Evolutionary conservation across 2,329 filamentous ascomycete genomes (phyloP).

Genomic region (Claviceps sp.): DNA sequence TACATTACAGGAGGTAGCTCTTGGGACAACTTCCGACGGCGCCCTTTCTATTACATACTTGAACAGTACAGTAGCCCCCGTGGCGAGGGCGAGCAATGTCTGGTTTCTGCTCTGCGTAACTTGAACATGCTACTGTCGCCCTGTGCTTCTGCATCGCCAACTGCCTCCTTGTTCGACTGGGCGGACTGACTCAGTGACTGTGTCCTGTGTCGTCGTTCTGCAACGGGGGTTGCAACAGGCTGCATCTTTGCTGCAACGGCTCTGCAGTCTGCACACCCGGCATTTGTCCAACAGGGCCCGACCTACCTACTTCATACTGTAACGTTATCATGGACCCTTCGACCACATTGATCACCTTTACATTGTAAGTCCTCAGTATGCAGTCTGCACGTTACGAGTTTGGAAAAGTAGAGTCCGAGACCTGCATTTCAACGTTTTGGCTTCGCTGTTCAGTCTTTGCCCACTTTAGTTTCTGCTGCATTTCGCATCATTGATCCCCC

Average conservation of each 20-base stretch:
- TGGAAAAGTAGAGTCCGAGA: no score
- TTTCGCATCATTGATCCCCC: background rate
- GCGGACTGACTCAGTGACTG: background rate
- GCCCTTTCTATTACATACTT: no score
- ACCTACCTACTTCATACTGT: no score
- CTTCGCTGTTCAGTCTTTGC: no score
- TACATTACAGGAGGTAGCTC: no score
- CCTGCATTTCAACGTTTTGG: background rate
- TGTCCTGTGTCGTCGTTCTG: background rate
- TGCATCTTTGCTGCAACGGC: no score
- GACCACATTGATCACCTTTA: slow-evolving; percentile 56
- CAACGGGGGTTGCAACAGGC: background rate
- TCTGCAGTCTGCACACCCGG: no score
- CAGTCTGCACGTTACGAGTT: background rate
- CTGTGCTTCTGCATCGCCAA: slow-evolving; percentile 8
- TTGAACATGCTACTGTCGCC: slow-evolving; percentile 7
- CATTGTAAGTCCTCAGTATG: slow-evolving; percentile 38
- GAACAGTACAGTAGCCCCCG: no score
- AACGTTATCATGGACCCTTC: slow-evolving; percentile 37
- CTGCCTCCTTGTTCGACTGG: background rate
- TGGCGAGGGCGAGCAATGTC: no score
- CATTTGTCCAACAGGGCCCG: background rate
- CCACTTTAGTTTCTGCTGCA: background rate
- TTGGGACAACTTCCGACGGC: background rate
- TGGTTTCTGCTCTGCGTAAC: slow-evolving; percentile 4